Percentiles rank a stretch among this genome's conserved stretches.
phyloP scores from a whole-genome alignment of 2,329 filamentous ascomycete species.

The Colletotrichum paranaense region DNA sequence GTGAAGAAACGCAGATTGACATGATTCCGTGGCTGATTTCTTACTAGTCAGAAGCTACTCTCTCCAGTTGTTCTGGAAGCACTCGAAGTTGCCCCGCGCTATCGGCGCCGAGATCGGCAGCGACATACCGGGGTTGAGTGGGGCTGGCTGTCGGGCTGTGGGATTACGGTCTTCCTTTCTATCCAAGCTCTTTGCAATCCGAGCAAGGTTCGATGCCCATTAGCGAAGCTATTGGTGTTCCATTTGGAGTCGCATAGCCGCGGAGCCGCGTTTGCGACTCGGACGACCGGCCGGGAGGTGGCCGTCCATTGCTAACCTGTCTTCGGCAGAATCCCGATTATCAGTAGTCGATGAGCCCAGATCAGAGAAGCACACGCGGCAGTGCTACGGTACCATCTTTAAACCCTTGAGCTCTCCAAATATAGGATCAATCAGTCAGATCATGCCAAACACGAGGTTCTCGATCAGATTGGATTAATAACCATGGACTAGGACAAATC shows the following conservation, averaged over 20 bases:
- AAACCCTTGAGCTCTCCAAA: neutral
- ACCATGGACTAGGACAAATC: neutral
- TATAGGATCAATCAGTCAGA: neutral
- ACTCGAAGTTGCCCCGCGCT: neutral
- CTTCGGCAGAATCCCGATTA: neutral
- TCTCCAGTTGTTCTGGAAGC: no score
- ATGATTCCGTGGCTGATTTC: no score
- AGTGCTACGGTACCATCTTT: neutral
- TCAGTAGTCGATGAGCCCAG: no score
- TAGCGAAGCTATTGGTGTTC: neutral
- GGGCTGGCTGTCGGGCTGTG: neutral
- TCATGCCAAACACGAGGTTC: neutral
- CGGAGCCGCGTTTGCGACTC: neutral
- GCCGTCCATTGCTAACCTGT: neutral
- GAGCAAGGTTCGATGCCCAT: neutral
- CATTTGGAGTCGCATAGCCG: neutral
- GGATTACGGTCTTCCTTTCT: neutral
- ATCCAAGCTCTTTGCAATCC: neutral
- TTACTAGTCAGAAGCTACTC: no score
- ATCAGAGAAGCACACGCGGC: no score
- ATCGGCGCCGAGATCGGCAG: neutral
- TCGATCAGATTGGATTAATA: neutral
- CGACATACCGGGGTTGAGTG: neutral
- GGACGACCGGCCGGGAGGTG: neutral
- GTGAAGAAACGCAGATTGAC: neutral